These are phyloP conservation scores for Pseudocercospora eumusae DNA, from an alignment of 2,329 filamentous ascomycete species.

Conservation along the genomic window DNA sequence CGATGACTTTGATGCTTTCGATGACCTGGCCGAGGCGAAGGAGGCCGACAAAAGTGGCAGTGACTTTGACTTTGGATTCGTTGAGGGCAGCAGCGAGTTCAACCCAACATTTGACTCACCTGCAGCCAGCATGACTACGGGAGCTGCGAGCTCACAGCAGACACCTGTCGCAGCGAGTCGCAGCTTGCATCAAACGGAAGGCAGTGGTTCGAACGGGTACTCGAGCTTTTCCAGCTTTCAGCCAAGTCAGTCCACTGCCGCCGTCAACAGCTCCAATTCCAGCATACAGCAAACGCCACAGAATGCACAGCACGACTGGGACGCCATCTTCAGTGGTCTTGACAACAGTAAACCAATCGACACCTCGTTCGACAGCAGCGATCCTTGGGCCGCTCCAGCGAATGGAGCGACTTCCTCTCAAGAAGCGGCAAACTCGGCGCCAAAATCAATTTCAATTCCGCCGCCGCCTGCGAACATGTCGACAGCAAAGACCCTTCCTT, in stretches of 20 bases:
- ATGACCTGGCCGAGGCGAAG: conserved; percentile 80
- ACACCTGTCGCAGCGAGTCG: conserved; percentile 40
- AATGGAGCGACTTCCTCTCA: conserved; percentile 8
- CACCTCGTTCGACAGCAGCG: conserved; percentile 32
- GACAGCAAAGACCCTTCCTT: conserved; percentile 5
- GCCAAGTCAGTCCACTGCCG: conserved; percentile 16
- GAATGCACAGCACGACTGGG: conserved; percentile 75
- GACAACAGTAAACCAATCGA: conserved; percentile 52
- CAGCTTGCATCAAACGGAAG: conserved; percentile 22
- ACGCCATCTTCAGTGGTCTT: conserved; percentile 84
- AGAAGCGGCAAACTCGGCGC: conserved; percentile 15
- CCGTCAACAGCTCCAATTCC: conserved; percentile 9
- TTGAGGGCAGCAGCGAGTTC: conserved; percentile 68
- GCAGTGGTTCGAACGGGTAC: conserved; percentile 32
- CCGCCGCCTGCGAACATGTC: conserved; percentile 1
- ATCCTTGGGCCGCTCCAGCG: conserved; percentile 34
- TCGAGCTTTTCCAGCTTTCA: conserved; percentile 34
- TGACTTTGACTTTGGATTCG: conserved; percentile 70
- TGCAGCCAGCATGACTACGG: conserved; percentile 51
- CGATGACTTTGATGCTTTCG: conserved; percentile 76
- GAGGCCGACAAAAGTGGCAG: conserved; percentile 72
- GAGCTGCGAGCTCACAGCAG: conserved; percentile 45
- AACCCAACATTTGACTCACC: conserved; percentile 77
- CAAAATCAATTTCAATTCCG: not conserved
- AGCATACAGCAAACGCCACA: conserved; percentile 43